phyloP scores from a whole-genome alignment of 441 rosid species.

The Populus tomentosa region DNA sequence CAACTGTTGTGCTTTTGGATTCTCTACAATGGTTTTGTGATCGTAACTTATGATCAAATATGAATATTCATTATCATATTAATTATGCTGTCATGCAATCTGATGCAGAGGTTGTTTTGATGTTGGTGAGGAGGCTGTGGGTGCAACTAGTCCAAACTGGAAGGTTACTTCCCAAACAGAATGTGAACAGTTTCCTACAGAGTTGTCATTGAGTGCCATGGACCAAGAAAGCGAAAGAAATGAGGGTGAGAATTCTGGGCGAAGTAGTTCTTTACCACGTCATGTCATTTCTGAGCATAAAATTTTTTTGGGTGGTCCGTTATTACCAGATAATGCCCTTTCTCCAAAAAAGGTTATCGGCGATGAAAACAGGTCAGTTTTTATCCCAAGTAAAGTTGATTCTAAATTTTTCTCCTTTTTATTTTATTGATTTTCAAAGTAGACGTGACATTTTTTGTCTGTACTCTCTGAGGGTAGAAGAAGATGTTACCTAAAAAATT shows the following conservation, averaged over 20 bases:
- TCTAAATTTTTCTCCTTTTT: not conserved
- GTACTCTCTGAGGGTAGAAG: not conserved
- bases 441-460: not conserved
- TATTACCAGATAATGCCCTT: conserved; percentile 51
- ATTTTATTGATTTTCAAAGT: not conserved
- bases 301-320: conserved; percentile 60
- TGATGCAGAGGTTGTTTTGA: conserved; percentile 89
- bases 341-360: conserved; percentile 49
- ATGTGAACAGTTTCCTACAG: conserved; percentile 35
- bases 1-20: not conserved
- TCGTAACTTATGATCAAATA: not conserved
- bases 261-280: conserved; percentile 39
- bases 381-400: conserved; percentile 11
- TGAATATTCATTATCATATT: not conserved
- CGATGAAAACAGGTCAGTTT: conserved; percentile 68
- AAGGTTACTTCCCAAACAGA: conserved; percentile 37
- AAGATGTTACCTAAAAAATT: no score
- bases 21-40: not conserved
- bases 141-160: conserved; percentile 53
- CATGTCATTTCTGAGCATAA: conserved; percentile 46
- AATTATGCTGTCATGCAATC: conserved; percentile 11
- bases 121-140: conserved; percentile 63
- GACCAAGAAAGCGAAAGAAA: conserved; percentile 39
- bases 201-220: conserved; percentile 36
- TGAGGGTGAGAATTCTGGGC: conserved; percentile 41